phyloP scores from a whole-genome alignment of 2,329 filamentous ascomycete genomes.

The Colletotrichum musae region DNA sequence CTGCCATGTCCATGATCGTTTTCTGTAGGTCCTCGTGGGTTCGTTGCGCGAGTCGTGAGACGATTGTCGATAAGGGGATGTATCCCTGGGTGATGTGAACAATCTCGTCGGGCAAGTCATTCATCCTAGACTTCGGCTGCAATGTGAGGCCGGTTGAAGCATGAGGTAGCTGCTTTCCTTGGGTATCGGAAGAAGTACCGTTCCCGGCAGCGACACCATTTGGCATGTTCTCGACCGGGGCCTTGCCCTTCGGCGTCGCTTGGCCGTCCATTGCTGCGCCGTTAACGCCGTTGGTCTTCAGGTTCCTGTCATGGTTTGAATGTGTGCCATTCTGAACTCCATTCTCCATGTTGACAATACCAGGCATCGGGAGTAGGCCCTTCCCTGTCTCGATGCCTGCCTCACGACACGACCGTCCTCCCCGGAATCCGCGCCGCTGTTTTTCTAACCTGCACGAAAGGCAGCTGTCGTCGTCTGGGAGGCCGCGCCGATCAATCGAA shows the following conservation, averaged over 20 bases:
- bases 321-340: slow-evolving; percentile 67
- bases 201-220: slow-evolving; percentile 48
- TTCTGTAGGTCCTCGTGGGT: slow-evolving; percentile 85
- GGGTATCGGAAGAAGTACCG: slow-evolving; percentile 37
- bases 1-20: slow-evolving; percentile 78
- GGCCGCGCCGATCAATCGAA: slow-evolving; percentile 7
- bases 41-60: slow-evolving; percentile 85
- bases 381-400: slow-evolving; percentile 39
- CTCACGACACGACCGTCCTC: slow-evolving; percentile 37
- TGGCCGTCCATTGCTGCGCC: slow-evolving; percentile 49
- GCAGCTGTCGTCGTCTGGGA: neutral
- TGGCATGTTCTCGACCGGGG: slow-evolving; percentile 41
- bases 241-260: slow-evolving; percentile 50
- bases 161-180: slow-evolving; percentile 43
- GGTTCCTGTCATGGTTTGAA: slow-evolving; percentile 69
- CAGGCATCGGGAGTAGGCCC: slow-evolving; percentile 60
- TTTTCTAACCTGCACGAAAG: slow-evolving; percentile 2
- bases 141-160: slow-evolving; percentile 31
- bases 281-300: slow-evolving; percentile 60
- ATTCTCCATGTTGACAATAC: slow-evolving; percentile 69
- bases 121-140: slow-evolving; percentile 56
- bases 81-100: slow-evolving; percentile 83
- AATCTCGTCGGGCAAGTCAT: slow-evolving; percentile 73
- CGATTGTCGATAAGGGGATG: slow-evolving; percentile 80
- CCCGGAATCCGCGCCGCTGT: slow-evolving; percentile 15